Evolutionary conservation across 2,329 filamentous ascomycete genomes (phyloP), one percentile per base, ranked within the genome.

Genomic region (Talaromyces marneffei): DNA sequence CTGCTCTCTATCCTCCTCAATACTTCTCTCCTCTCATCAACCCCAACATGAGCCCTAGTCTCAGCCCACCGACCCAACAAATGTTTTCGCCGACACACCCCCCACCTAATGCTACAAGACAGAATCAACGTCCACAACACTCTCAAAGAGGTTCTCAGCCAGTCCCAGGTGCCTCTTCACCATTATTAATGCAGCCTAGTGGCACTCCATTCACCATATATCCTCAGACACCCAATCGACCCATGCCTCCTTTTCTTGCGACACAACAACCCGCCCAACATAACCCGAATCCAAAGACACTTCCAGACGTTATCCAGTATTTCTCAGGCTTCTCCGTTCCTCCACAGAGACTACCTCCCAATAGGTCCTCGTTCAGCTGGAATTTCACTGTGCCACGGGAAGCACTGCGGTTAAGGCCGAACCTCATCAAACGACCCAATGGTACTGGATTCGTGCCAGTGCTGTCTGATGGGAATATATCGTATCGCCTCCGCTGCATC

Each of bases 401-500:
- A 4, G 65, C 70, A n/a, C 61, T 70, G 25, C 48, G 66, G 63
- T 76, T 29, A 63, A 64, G 81, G 72, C 74, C 73, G 8, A 64
- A 57, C 42, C 50, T 66, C 18, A 40, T 64, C 3, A 27, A 57
- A 12, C 42, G 46, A 7, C 40, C 29, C 4, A 61, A 52, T 7
- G 53, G 58, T 12, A 63, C 76, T 2, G 64, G 63, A 23, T 25
- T 59, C 16, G 67, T 59, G 44, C 75, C 72, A 59, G 64, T 54
- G 27, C 79, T 76, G 67, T 75, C 72, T 18, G 77, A 85, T 62
- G 83, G 83, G 4, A 85, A 83, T 55, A 73, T 83, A 4, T 82
- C 85, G 37, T 87, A 87, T 69, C 88, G 91, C 16, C 68, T 96
- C 23, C 87, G 90, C 9, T 88, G 89, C 69, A 83, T 88, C 67